Evolutionary conservation across 176 grass and related monocot species (phyloP), one percentile per base, ranked within the genome.

Genomic region (Eleusine coracana): DNA sequence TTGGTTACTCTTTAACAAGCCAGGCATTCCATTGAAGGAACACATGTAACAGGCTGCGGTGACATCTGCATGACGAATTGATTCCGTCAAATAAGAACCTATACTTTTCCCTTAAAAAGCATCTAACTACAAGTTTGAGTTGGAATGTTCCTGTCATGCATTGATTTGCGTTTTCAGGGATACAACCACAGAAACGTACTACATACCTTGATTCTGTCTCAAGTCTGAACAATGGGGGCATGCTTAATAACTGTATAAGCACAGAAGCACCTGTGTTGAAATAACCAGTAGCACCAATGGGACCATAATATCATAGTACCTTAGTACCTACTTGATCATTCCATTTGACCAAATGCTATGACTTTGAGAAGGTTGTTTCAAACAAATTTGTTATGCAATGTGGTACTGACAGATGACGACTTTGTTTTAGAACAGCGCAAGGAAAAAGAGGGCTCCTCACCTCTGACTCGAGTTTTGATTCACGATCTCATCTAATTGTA

Each of bases 281-380:
- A 82, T 16, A 16, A 21, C 21, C 71, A 60, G 39, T 63, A 27
- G 16, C 16, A 37, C 7, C 42, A 87, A 63, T 41, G 29, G 86
- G 23, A 45, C 12, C 42, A 51, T 9, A 62, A 45, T 21, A 18
- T 72, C 42, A 9, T 52, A 50, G 28, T 20, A 34, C 31, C 44
- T 11, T 46, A 46, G 2, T 46, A 72, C 75, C 75, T 51, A 31
- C 42, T 64, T 31, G 55, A 50, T 39, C 67, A 50, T 31, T 86
- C 70, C 17, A 36, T 42, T 11, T 16, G 38, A 86, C 76, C 58
- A 73, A 73, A 80, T 73, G 4, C 44, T 71, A 55, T 14, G 76
- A 73, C 84, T 86, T 86, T 41, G 21, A 21, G 68, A 15, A 72
- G 5, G 15, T 38, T 77, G 31, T 15, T 10, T 5, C 10, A 34